These are phyloP conservation scores for Fusarium subglutinans DNA, from an alignment of 2,329 filamentous ascomycete species.

Conservation along the genomic window DNA sequence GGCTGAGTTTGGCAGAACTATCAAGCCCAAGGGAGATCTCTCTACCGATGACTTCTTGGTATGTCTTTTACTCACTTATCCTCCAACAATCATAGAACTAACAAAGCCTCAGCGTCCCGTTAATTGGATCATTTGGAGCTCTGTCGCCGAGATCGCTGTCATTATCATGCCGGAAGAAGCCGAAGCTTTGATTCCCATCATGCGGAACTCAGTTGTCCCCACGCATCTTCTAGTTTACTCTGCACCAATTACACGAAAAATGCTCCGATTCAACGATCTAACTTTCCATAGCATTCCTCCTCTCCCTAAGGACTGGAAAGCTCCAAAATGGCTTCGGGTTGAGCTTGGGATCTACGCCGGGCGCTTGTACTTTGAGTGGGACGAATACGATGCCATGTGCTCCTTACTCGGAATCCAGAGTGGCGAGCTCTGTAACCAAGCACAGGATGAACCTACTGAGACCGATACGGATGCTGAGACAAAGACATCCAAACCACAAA, in stretches of 20 bases:
- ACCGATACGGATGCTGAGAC: background rate
- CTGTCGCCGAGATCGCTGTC: conserved; percentile 56
- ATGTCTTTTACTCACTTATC: background rate
- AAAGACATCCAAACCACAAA: background rate
- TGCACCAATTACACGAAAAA: conserved; percentile 57
- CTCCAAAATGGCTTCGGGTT: conserved; percentile 63
- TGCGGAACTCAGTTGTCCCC: conserved; percentile 42
- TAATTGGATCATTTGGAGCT: conserved; percentile 69
- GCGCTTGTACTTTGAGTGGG: conserved; percentile 66
- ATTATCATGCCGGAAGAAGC: conserved; percentile 71
- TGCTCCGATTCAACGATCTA: conserved; percentile 67
- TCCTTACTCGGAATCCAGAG: conserved; percentile 45
- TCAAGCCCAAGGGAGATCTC: conserved; percentile 33
- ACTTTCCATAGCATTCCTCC: conserved; percentile 62
- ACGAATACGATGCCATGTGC: conserved; percentile 53
- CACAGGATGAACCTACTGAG: background rate
- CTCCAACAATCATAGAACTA: background rate
- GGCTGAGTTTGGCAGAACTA: conserved; percentile 35
- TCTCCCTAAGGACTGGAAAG: conserved; percentile 54
- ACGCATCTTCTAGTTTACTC: conserved; percentile 62
- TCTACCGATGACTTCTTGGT: conserved; percentile 39
- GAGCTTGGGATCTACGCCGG: conserved; percentile 70
- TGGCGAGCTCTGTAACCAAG: background rate
- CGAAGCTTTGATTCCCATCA: conserved; percentile 59
- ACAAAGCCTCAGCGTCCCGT: conserved; percentile 53